Evolutionary conservation across 441 rosid species (phyloP), one percentile per base, ranked within the genome.

Genomic region (Metrosideros polymorpha): DNA sequence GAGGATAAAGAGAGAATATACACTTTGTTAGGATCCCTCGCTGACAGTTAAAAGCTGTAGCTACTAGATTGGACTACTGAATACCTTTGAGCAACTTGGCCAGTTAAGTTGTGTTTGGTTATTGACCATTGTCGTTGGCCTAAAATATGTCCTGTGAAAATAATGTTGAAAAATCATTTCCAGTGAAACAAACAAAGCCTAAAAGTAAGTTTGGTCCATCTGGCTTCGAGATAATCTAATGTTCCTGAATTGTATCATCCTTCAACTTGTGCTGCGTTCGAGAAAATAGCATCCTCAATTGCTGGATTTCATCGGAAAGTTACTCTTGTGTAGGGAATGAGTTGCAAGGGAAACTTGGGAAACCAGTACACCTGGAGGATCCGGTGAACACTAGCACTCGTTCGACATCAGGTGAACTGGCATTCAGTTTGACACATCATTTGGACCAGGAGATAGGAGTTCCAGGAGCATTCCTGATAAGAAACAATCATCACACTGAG

Each of bases 401-500:
- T 25, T 63, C 2, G 0, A 29, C 53, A 75, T 50, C 12, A 30
- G 43, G 56, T 13, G 88, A 83, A 24, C 24, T 43, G 85, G 82
- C 85, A 61, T 86, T 86, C 39, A 18, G 30, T 13, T 84, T 83
- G 51, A 83, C 85, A 25, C 61, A 82, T 75, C 84, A 86, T 19
- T 83, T 84, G 71, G 88, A 86, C 27, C 82, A 29, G 52, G 88
- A 83, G 52, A 86, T 19, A 29, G 88, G 82, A 86, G 43, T 49
- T 49, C 88, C 88, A 0, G 88, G 55, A 52, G 88, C 88, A 10
- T 50, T 86, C 82, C 82, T 86, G 85, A 51, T 86, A 32, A 49
- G 47, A 53, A 86, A 52, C 50, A 83, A 86, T 45, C 88, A 86
- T 55, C 82, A 83, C 61, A 86, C 25, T 30, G 85, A 83, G 88